Evolutionary conservation across 2,329 filamentous ascomycete genomes (phyloP).

Genomic region (Colletotrichum paranaense): DNA sequence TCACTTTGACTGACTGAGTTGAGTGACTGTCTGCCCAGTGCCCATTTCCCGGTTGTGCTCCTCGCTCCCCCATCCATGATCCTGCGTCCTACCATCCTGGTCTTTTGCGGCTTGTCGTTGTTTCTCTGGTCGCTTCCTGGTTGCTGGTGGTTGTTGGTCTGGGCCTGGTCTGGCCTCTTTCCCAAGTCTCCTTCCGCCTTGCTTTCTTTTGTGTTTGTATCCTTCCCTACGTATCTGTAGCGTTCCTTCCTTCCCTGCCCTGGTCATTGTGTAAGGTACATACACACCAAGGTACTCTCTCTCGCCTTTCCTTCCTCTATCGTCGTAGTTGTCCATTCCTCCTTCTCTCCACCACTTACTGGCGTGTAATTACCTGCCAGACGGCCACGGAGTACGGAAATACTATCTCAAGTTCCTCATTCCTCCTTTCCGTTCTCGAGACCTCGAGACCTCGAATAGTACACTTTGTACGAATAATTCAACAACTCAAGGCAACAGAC

Average conservation of each 20-base stretch:
- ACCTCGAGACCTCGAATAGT: background rate
- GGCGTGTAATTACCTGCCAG: background rate
- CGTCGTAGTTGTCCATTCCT: background rate
- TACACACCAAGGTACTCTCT: background rate
- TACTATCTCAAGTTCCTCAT: background rate
- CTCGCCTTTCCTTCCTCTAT: background rate
- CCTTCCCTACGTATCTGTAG: too few species aligned
- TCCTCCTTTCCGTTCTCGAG: slow-evolving; percentile 8
- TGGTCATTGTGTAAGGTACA: background rate
- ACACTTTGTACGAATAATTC: background rate
- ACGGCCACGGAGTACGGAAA: too few species aligned
- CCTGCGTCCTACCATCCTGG: background rate
- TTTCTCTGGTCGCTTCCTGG: background rate
- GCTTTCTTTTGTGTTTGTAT: slow-evolving; percentile 3
- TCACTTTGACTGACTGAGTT: background rate
- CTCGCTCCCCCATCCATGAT: slow-evolving; percentile 2
- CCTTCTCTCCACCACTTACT: background rate
- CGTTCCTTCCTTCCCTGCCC: background rate
- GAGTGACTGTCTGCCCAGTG: slow-evolving; percentile 9
- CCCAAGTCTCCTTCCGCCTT: background rate
- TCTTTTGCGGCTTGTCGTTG: background rate
- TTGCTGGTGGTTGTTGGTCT: background rate
- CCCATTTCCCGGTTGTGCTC: slow-evolving; percentile 22
- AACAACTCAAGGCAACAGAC: background rate
- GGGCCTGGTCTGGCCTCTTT: background rate